Evolutionary conservation across 2,329 filamentous ascomycete genomes (phyloP).

Genomic region (Fusarium paranaense): DNA sequence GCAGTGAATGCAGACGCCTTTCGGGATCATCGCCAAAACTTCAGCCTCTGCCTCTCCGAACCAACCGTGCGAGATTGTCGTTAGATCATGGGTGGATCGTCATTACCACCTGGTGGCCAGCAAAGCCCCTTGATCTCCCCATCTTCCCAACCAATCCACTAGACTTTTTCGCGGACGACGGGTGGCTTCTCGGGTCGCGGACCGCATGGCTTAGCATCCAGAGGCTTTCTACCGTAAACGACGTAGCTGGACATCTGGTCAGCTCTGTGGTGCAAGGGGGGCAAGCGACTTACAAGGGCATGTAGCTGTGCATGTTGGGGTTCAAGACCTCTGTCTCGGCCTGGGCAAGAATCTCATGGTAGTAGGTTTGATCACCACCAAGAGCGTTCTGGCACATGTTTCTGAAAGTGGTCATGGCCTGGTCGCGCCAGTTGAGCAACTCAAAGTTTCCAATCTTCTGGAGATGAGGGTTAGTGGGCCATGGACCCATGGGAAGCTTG

Average conservation of each 20-base stretch:
- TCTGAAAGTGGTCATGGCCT: slow-evolving; percentile 36
- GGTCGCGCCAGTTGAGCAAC: slow-evolving; percentile 40
- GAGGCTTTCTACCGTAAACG: slow-evolving; percentile 23
- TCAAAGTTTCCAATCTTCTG: slow-evolving; percentile 46
- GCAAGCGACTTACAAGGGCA: slow-evolving; percentile 33
- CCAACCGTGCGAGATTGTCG: background rate
- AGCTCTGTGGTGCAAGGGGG: background rate
- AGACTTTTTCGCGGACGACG: background rate
- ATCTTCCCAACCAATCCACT: background rate
- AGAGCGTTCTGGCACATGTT: slow-evolving; percentile 40
- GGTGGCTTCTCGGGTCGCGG: background rate
- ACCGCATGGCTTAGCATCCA: background rate
- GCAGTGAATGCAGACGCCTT: background rate
- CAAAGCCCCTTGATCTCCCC: background rate
- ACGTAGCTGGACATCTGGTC: slow-evolving; percentile 13
- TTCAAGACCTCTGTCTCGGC: slow-evolving; percentile 36
- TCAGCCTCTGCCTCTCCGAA: background rate
- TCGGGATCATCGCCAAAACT: background rate
- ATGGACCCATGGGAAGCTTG: slow-evolving; percentile 47
- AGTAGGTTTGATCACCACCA: slow-evolving; percentile 35
- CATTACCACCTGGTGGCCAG: background rate
- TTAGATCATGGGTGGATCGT: background rate
- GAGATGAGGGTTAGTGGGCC: slow-evolving; percentile 46
- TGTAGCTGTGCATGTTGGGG: slow-evolving; percentile 41
- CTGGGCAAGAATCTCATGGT: slow-evolving; percentile 35